A percentile compares a stretch with the other conserved stretches of the same genome.
Conservation (phyloP, 2,329 filamentous ascomycete species). For the Rhynchosporium agropyri region DNA sequence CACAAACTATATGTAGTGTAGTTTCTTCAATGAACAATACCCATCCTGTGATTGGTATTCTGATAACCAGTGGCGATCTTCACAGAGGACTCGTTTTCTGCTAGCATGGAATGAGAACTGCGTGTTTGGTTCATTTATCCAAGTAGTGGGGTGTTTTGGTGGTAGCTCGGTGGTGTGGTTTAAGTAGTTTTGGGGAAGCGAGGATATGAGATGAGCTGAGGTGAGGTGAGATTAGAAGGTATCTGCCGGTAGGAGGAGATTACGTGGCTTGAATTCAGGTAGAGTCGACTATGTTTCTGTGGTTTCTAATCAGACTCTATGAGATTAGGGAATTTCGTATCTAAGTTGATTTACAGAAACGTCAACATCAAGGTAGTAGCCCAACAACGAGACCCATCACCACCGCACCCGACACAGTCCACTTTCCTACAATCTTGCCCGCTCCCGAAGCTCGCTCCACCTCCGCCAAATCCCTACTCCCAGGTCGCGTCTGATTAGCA, state of each 20-base stretch:
- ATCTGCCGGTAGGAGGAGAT: no score
- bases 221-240: no score
- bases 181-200: no score
- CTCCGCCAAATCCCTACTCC: constrained; percentile 11
- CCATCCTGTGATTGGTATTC: neutral
- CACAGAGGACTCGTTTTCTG: neutral
- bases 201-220: no score
- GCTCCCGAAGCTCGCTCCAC: constrained; percentile 1
- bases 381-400: constrained; percentile 1
- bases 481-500: neutral
- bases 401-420: constrained; percentile 1
- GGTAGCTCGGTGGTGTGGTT: no score
- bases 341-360: neutral
- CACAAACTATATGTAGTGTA: neutral
- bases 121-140: neutral
- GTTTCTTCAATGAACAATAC: neutral
- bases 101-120: neutral
- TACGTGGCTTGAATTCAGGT: no score
- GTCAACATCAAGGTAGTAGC: neutral
- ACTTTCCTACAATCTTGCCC: neutral
- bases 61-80: neutral
- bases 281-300: no score
- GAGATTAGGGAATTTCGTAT: neutral
- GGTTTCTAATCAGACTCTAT: no score
- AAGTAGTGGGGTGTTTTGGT: neutral